phyloP scores from a whole-genome alignment of 139 green algal species.

The Astrephomene gubernaculifera region DNA sequence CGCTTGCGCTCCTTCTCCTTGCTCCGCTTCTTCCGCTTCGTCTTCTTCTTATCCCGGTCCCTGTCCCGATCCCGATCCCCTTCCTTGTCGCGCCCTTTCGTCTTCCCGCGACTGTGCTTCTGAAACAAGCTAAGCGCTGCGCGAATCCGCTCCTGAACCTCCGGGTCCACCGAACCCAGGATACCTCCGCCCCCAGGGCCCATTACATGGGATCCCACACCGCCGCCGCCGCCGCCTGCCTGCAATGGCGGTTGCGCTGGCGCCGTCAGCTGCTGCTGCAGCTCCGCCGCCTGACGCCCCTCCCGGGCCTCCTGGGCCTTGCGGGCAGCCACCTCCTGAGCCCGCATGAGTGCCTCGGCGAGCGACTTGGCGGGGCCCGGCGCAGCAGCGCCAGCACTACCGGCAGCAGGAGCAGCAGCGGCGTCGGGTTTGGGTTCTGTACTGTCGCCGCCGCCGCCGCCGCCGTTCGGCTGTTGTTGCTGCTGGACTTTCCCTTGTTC shows the following conservation, averaged over 20 bases:
- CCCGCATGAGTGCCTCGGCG: conserved; percentile 60
- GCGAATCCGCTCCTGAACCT: conserved; percentile 54
- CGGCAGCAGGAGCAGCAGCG: background rate
- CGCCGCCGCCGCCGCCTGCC: background rate
- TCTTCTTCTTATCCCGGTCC: background rate
- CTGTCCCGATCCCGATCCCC: conserved; percentile 40
- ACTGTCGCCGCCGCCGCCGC: background rate
- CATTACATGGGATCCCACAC: background rate
- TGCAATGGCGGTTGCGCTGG: background rate
- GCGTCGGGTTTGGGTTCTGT: background rate
- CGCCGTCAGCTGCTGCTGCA: conserved; percentile 13
- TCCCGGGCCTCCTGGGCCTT: conserved; percentile 28
- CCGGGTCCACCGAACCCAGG: conserved; percentile 31
- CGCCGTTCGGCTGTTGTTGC: background rate
- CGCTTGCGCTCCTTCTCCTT: background rate
- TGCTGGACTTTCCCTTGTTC: background rate
- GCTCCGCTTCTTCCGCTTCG: background rate
- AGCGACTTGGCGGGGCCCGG: conserved; percentile 52
- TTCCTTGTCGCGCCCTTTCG: conserved; percentile 36
- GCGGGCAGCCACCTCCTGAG: conserved; percentile 42
- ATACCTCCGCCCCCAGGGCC: background rate
- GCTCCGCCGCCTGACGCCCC: conserved; percentile 24
- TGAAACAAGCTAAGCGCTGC: conserved; percentile 53
- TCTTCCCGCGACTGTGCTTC: conserved; percentile 45
- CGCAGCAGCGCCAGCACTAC: conserved; percentile 15